Conservation (phyloP, 2,329 filamentous ascomycete genomes). For the Alternaria consortialis region DNA sequence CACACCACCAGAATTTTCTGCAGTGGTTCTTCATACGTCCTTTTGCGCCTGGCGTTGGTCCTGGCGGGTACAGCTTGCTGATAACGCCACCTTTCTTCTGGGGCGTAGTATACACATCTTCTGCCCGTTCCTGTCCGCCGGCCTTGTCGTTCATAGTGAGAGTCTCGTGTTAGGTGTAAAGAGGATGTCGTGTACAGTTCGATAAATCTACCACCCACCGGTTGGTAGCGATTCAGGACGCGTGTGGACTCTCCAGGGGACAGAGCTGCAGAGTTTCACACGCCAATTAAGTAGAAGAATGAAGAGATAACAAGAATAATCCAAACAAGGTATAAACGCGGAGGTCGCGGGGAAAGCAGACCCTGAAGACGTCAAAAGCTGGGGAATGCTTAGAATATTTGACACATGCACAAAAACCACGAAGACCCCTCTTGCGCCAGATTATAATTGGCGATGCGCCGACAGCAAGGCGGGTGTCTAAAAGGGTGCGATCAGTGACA, state of each 20-base stretch:
- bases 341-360: conserved; percentile 42
- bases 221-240: not conserved
- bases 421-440: conserved; percentile 25
- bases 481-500: conserved; percentile 40
- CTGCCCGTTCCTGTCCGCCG: conserved; percentile 13
- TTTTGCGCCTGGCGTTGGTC: conserved; percentile 41
- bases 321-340: conserved; percentile 19
- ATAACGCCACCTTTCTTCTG: conserved; percentile 42
- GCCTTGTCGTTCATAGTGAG: conserved; percentile 40
- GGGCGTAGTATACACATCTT: conserved; percentile 29
- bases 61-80: conserved; percentile 47
- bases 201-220: not conserved
- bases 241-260: not conserved
- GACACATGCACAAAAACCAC: conserved; percentile 38
- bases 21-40: conserved; percentile 49
- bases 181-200: not conserved
- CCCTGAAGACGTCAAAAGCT: conserved; percentile 23
- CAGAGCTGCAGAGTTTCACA: not conserved
- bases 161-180: conserved; percentile 8
- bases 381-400: conserved; percentile 25
- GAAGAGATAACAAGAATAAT: conserved; percentile 8
- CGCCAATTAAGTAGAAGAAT: conserved; percentile 9
- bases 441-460: conserved; percentile 28
- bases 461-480: conserved; percentile 26
- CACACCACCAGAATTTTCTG: conserved; percentile 52